Evolutionary conservation across 768 basidiomycete species (phyloP).

Genomic region (Suillus americanus): DNA sequence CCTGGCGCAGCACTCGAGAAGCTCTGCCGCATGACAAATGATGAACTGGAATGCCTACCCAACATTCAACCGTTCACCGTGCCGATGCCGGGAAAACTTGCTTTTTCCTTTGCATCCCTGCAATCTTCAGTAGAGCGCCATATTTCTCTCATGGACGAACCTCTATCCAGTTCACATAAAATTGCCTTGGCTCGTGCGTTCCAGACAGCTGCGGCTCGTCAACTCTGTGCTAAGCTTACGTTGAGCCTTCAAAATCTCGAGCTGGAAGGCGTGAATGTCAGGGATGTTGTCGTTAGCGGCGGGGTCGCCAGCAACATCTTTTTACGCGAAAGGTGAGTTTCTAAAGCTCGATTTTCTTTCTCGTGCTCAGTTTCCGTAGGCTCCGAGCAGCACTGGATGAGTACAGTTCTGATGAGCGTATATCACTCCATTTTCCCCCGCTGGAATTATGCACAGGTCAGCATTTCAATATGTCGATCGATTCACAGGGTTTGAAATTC

Average conservation of each 20-base stretch:
- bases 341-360: neutral
- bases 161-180: slow-evolving; percentile 26
- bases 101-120: slow-evolving; percentile 81
- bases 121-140: slow-evolving; percentile 68
- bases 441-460: slow-evolving; percentile 74
- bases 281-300: slow-evolving; percentile 79
- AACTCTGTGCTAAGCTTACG: slow-evolving; percentile 73
- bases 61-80: slow-evolving; percentile 42
- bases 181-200: slow-evolving; percentile 65
- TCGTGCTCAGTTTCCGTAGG: slow-evolving; percentile 24
- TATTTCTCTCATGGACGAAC: slow-evolving; percentile 40
- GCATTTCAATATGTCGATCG: neutral
- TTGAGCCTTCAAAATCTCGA: slow-evolving; percentile 39
- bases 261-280: slow-evolving; percentile 44
- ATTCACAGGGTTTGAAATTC: neutral
- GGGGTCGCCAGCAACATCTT: slow-evolving; percentile 89
- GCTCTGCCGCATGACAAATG: slow-evolving; percentile 45
- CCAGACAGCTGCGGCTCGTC: slow-evolving; percentile 67
- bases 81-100: slow-evolving; percentile 52
- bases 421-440: slow-evolving; percentile 72
- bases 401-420: slow-evolving; percentile 29
- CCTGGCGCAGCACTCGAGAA: slow-evolving; percentile 82
- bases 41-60: slow-evolving; percentile 23
- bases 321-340: slow-evolving; percentile 60
- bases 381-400: slow-evolving; percentile 29